phyloP scores from a whole-genome alignment of 2,329 filamentous ascomycete genomes.

The Parafenestella ontariensis region DNA sequence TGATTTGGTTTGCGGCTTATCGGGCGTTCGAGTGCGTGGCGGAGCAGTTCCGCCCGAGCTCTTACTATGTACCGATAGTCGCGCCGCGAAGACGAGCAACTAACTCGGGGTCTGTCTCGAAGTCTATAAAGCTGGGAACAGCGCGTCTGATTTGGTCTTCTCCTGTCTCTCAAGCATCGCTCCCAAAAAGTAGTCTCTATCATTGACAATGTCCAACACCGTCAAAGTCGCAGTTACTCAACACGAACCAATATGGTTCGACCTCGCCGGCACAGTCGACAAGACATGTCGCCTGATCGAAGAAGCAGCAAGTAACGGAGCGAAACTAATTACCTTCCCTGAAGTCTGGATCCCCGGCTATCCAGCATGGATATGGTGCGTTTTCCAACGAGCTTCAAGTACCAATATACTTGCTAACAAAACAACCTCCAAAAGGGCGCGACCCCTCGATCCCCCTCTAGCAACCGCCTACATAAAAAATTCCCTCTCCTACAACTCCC shows the following conservation, averaged over 20 bases:
- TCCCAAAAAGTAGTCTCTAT: not conserved
- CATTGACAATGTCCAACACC: not conserved
- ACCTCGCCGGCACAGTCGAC: conserved; percentile 60
- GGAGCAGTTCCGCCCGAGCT: not conserved
- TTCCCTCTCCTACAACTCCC: conserved; percentile 50
- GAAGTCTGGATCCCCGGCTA: conserved; percentile 57
- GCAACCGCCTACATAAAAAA: conserved; percentile 54
- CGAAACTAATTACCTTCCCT: conserved; percentile 61
- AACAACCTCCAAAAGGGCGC: conserved; percentile 42
- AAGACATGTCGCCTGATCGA: conserved; percentile 66
- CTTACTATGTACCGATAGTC: not conserved
- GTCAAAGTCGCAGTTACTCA: conserved; percentile 60
- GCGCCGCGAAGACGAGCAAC: not conserved
- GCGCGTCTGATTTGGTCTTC: not conserved
- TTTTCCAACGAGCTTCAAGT: conserved; percentile 8
- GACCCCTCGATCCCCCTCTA: conserved; percentile 52
- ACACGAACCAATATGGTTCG: conserved; percentile 67
- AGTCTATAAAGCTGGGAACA: not conserved
- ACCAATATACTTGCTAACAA: not conserved
- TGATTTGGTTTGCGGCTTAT: too few relatives aligned
- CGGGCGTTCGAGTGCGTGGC: not conserved
- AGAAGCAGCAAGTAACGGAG: conserved; percentile 61
- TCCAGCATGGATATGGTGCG: conserved; percentile 56
- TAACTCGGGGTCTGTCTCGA: not conserved
- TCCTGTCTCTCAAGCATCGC: not conserved